Base-by-base conservation (phyloP, 2,329 filamentous ascomycete species). In the Penicillium sp. region DNA sequence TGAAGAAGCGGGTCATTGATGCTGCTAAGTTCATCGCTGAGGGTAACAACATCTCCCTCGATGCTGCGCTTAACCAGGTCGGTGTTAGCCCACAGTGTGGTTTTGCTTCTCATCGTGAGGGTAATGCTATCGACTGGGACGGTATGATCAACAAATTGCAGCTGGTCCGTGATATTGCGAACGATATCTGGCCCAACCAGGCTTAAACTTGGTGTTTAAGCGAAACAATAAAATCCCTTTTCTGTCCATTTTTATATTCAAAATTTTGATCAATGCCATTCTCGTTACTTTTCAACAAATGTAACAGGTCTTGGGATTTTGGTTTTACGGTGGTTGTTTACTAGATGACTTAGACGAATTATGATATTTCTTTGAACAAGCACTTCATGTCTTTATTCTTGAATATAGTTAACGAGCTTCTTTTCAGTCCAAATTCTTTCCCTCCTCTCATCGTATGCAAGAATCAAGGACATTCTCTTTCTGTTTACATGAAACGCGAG, bases 131-230 rank as follows among this genome's bases (percentile, higher is more conserved):
- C 53, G 83, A 81, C 23, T 79, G 85, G 61, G 83, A 89, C 45
- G 88, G 89, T 61, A 88, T 92, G 86, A 84, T 84, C 76, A 85
- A 83, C 73, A 93, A 92, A 79, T 75, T 93, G 67, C 79, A 83
- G 63, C 76, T 93, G 52, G 87, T 92, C 19, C 83, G 89, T 62
- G 79, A 85, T 65, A 85, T 93, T 67, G 89, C 89, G 3, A 83
- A 91, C 69, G 84, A 88, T 67, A 83, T 92, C 57, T 93, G 89
- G 89, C 80, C 81, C 4, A 79, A 79, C 21, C 75, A 84, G 75
- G 70, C 77, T 62, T 84, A 61, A 67, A 47, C 39, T 38, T 50
- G 25, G 2, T 36, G 41, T 15, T 47, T 19, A 33, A 12, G 25
- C 45, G 15, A n/a, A 27, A 27, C 23, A n/a, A n/a, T n/a, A 43